Evolutionary conservation across 2,329 filamentous ascomycete genomes (phyloP).

Genomic region (Fusarium brachygibbosum): DNA sequence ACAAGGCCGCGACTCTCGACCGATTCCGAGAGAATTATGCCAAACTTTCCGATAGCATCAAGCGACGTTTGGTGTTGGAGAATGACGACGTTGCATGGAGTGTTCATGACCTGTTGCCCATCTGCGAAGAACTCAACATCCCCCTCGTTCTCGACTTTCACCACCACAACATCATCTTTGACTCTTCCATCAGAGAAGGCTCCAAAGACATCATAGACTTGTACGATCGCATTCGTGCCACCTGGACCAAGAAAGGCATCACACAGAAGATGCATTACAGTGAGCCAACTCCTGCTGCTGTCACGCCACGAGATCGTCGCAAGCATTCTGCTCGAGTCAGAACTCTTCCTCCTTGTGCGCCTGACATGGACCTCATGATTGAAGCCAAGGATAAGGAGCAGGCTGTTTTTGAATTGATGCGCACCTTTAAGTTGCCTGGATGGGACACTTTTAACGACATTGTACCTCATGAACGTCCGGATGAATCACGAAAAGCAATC

Average conservation of each 20-base stretch:
- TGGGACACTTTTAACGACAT: constrained; percentile 82
- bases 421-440: constrained; percentile 85
- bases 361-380: constrained; percentile 97
- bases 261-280: constrained; percentile 98
- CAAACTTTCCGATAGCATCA: constrained; percentile 75
- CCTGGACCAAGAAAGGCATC: constrained; percentile 87
- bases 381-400: constrained; percentile 99
- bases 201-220: constrained; percentile 83
- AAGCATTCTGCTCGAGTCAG: constrained; percentile 87
- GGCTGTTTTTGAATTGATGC: constrained; percentile 94
- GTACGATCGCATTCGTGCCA: constrained; percentile 82
- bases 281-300: constrained; percentile 73
- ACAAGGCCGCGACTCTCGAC: constrained; percentile 82
- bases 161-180: constrained; percentile 95
- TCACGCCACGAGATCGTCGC: constrained; percentile 81
- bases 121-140: constrained; percentile 95
- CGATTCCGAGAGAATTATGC: constrained; percentile 84
- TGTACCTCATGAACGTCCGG: constrained; percentile 79
- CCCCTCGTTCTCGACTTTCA: constrained; percentile 93
- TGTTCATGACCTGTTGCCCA: constrained; percentile 89
- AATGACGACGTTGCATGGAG: constrained; percentile 95
- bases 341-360: constrained; percentile 83
- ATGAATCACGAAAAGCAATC: constrained; percentile 72
- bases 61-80: constrained; percentile 86
- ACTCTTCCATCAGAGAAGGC: constrained; percentile 80